Base-by-base conservation (phyloP, 192 early-diverging fungal genomes). In the Phycomyces blakesleeanus region DNA sequence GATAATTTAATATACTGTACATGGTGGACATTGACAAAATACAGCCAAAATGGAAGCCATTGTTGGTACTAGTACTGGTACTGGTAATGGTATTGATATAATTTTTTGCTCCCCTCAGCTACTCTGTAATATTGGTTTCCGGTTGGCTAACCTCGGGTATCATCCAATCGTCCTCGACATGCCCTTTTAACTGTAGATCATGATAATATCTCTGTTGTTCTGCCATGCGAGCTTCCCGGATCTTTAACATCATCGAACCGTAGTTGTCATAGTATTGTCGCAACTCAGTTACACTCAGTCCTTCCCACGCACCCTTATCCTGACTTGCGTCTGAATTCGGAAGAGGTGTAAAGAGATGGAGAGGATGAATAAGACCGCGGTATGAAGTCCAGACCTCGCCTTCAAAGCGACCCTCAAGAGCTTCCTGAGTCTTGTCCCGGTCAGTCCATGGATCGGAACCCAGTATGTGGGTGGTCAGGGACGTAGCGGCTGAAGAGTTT, bases 221-320 rank as follows among this genome's bases (percentile, higher is more conserved):
- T 8, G 8, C 16, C 51, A 61, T 61, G 14, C 60, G 52, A 37
- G 49, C 3, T 26, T 68, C 59, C 18, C 67, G 51, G 37, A 61
- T 55, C 29, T 61, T 60, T 22, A 68, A 18, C 67, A 68, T 61
- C 67, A 68, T 68, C n/a, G 60, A 60, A 6, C 67, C 67, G 44
- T 61, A 68, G 7, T 68, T 60, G 49, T 62, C 58, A 49, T 37
- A 68, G 24, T 61, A 68, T 21, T 47, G 38, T 21, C 38, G 22
- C 49, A 68, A 38, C 56, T 68, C 67, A 39, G 58, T 29, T 0
- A 68, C 67, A 47, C 10, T 37, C 9, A 68, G 24, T 3, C 39
- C 59, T 27, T 49, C 26, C 58, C 60, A 60, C 10, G 26, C n/a
- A 3, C 53, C 53, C 22, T 24, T 55, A 3, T 52, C 51, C 25